Evolutionary conservation across 2,329 filamentous ascomycete genomes (phyloP).

Genomic region (Fusarium sp.): DNA sequence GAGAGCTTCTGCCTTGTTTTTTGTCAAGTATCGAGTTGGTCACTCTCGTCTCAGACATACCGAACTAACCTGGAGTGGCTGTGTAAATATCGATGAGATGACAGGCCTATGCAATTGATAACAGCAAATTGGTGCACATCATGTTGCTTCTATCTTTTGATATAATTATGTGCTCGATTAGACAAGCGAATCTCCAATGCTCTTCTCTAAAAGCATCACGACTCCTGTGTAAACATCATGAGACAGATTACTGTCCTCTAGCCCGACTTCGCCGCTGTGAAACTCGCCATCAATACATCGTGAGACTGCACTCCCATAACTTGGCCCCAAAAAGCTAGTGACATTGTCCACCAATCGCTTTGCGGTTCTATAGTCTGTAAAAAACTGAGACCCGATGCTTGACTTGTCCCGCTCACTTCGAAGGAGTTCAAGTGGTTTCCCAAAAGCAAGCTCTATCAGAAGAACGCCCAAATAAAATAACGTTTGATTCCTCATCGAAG

Average conservation of each 20-base stretch:
- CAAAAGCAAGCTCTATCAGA: too few species aligned
- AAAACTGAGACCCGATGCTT: background rate
- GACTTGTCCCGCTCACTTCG: too few species aligned
- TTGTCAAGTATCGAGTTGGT: background rate
- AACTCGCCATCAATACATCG: background rate
- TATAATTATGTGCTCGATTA: too few species aligned
- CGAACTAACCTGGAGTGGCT: too few species aligned
- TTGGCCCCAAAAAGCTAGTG: background rate
- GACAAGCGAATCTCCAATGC: too few species aligned
- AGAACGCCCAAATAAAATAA: too few species aligned
- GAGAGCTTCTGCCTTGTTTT: slow-evolving; percentile 2
- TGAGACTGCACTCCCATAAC: background rate
- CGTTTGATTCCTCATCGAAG: too few species aligned
- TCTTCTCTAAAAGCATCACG: background rate
- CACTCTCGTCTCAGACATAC: background rate
- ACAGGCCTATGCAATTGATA: too few species aligned
- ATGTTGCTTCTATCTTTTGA: too few species aligned
- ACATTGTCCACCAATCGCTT: background rate
- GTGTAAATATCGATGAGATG: too few species aligned
- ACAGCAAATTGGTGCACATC: too few species aligned
- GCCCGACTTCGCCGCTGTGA: background rate
- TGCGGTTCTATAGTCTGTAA: background rate
- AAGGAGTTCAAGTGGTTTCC: too few species aligned
- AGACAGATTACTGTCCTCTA: background rate
- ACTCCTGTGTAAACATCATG: background rate